Evolutionary conservation across 768 basidiomycete genomes (phyloP).

Genomic region (Mycena epipterygia): DNA sequence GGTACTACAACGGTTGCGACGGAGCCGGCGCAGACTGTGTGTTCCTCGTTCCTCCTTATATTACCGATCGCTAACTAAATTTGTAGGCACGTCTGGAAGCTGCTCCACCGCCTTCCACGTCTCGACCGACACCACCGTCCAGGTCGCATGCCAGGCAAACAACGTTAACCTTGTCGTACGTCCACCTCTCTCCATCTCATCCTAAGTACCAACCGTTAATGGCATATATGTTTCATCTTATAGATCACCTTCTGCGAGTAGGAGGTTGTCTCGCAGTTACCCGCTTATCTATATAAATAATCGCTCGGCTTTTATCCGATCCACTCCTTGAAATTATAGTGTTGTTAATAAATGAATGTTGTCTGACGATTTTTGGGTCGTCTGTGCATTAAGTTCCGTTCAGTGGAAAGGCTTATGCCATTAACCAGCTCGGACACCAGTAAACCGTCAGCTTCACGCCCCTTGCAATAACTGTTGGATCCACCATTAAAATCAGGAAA

Average conservation of each 20-base stretch:
- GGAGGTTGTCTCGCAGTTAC: too few relatives aligned
- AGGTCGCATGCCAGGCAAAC: conserved; percentile 27
- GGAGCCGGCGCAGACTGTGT: conserved; percentile 44
- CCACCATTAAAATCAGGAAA: too few relatives aligned
- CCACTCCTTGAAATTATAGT: too few relatives aligned
- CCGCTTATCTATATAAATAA: too few relatives aligned
- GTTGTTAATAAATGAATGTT: too few relatives aligned
- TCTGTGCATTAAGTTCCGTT: too few relatives aligned
- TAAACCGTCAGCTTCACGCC: too few relatives aligned
- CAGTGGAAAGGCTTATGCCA: too few relatives aligned
- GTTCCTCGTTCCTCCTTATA: neutral
- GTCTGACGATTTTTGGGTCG: too few relatives aligned
- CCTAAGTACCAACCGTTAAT: neutral
- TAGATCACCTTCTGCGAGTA: conserved; percentile 1
- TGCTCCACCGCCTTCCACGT: conserved; percentile 27
- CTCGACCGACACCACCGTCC: conserved; percentile 16
- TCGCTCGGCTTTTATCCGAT: too few relatives aligned
- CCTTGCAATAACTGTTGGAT: too few relatives aligned
- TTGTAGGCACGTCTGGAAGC: conserved; percentile 7
- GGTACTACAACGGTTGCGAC: conserved; percentile 45
- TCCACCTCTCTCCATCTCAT: neutral
- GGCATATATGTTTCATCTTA: neutral
- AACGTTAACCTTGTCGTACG: conserved; percentile 25
- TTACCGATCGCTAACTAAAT: neutral
- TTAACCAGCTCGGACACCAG: too few relatives aligned